Base-by-base conservation (phyloP, 306 rosid genomes). In the Rosa rugosa region DNA sequence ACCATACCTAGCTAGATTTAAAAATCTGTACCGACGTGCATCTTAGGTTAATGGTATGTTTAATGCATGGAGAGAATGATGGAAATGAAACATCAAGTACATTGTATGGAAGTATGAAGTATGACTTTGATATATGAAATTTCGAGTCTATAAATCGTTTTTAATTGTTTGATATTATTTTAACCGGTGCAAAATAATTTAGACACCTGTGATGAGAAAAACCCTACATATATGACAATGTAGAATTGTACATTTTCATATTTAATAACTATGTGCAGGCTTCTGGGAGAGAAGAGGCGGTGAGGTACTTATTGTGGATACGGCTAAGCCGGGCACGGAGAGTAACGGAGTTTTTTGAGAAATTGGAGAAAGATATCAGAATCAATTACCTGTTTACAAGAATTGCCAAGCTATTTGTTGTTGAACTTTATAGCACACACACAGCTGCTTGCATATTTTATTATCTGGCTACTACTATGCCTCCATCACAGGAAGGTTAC, bases 391-490 rank as follows among this genome's bases (percentile, higher is more conserved):
- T 87, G 7, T 81, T 59, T 36, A 87, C 91, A 1, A 80, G 92
- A 46, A 90, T 87, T 50, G 65, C 76, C 0, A 90, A 90, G 69
- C 92, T 90, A 51, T 80, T 90, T 12, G 92, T 82, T 11, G 92
- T 90, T 31, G 92, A 90, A 76, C 86, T 90, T 44, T 90, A 90
- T 44, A 80, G 92, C 85, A 88, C 95, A 4, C 95, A 90, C 46
- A 83, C 95, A 0, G 91, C 95, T 46, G 92, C 95, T 5, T 90
- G 92, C 78, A 80, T 88, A 69, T 84, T 90, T 73, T 90, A 90
- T 67, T 90, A 90, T 77, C 90, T 90, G 7, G 95, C 95, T 5
- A 90, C 92, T 54, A 90, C 95, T 7, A 3, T 88, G 49, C 89
- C 92, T 8, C 59, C 70, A 3, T 72, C 90, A 0, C 31, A 86